A percentile compares a stretch with the other conserved stretches of the same genome.
phyloP scores from a whole-genome alignment of 805 yeast species.

The Wickerhamiella spandovensis region DNA sequence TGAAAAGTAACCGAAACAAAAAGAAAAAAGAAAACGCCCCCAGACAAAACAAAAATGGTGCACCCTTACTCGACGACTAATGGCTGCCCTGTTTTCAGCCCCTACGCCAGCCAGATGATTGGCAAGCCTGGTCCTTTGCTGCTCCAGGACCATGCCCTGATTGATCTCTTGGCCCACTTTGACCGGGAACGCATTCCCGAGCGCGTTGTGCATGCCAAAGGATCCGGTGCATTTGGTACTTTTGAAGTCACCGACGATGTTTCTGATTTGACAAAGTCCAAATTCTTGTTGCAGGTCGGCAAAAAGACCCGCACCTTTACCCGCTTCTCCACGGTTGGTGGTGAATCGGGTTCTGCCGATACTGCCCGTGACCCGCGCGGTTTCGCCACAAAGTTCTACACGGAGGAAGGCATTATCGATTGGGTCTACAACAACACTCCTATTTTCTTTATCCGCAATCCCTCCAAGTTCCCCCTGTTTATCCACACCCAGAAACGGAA shows the following conservation, averaged over 20 bases:
- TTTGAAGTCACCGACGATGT: constrained; percentile 48
- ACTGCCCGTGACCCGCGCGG: constrained; percentile 61
- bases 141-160: constrained; percentile 43
- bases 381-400: constrained; percentile 49
- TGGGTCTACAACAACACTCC: constrained; percentile 69
- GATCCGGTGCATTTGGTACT: constrained; percentile 48
- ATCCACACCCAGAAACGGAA: constrained; percentile 61
- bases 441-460: constrained; percentile 50
- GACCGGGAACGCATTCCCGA: constrained; percentile 55
- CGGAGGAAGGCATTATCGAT: constrained; percentile 56
- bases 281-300: constrained; percentile 58
- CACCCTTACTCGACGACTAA: constrained; percentile 33
- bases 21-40: no score
- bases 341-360: constrained; percentile 55
- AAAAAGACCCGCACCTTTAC: constrained; percentile 57
- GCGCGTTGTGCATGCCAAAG: constrained; percentile 56
- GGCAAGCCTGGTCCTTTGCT: constrained; percentile 46
- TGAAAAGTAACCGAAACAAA: no score
- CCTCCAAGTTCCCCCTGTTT: constrained; percentile 48
- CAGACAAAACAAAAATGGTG: not conserved
- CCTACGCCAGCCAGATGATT: constrained; percentile 40
- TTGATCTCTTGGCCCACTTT: constrained; percentile 45
- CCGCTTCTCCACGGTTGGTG: constrained; percentile 57
- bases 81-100: constrained; percentile 44
- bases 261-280: constrained; percentile 33